Conservation (phyloP, 345 rosid species). For the Viola odorata region DNA sequence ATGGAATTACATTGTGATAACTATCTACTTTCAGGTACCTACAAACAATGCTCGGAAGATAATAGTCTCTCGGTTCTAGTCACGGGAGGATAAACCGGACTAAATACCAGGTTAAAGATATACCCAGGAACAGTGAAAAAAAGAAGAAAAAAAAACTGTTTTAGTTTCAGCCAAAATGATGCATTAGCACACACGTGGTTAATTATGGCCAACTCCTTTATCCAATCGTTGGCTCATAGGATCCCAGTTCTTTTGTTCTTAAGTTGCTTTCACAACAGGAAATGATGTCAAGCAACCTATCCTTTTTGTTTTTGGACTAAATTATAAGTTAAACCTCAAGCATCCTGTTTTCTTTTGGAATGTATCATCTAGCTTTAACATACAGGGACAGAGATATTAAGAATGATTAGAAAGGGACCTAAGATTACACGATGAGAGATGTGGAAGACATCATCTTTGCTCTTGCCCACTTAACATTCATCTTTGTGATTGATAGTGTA, state of each 20-base stretch:
- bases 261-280: background rate
- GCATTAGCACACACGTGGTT: background rate
- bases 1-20: no score
- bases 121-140: no score
- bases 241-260: background rate
- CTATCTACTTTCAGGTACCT: no score
- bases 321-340: constrained; percentile 3
- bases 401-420: constrained; percentile 26
- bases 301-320: constrained; percentile 3
- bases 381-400: constrained; percentile 21
- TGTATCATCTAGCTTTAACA: constrained; percentile 1
- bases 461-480: background rate
- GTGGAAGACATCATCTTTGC: background rate
- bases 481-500: constrained; percentile 9
- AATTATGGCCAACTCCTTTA: constrained; percentile 22
- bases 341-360: background rate
- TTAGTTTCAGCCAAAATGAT: no score
- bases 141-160: no score
- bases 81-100: no score
- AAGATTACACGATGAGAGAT: constrained; percentile 5
- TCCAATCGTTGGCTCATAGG: constrained; percentile 11
- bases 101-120: no score
- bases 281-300: background rate
- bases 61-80: no score
- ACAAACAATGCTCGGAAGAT: no score